Conservation (phyloP, 768 basidiomycete species). For the Phylloporus sp. region DNA sequence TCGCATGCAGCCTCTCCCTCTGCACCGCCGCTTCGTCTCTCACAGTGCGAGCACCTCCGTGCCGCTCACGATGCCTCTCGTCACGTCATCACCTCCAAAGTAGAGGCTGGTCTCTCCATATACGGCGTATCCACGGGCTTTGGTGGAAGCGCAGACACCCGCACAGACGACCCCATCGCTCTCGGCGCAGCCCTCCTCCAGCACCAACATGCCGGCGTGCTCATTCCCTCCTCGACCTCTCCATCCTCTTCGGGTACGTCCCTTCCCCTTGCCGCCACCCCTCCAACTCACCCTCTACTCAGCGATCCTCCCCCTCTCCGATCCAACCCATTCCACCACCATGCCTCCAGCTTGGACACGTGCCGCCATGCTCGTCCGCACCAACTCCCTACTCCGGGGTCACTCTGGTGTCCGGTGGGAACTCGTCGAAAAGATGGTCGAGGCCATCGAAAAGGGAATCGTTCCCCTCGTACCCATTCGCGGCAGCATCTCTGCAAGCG, state of each 20-base stretch:
- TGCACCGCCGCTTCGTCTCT: slow-evolving; percentile 21
- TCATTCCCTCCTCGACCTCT: slow-evolving; percentile 48
- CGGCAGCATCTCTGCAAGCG: slow-evolving; percentile 78
- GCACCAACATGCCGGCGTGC: slow-evolving; percentile 71
- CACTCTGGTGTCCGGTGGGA: slow-evolving; percentile 84
- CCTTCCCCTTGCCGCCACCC: background rate
- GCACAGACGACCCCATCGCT: slow-evolving; percentile 66
- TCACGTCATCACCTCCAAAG: slow-evolving; percentile 58
- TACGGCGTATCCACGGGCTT: slow-evolving; percentile 86
- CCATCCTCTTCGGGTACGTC: slow-evolving; percentile 3
- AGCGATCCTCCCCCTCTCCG: slow-evolving; percentile 56
- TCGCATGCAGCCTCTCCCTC: slow-evolving; percentile 38
- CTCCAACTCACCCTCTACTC: background rate
- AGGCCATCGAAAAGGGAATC: slow-evolving; percentile 65
- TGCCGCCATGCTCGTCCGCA: slow-evolving; percentile 79
- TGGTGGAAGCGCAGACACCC: slow-evolving; percentile 84
- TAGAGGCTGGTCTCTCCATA: slow-evolving; percentile 61
- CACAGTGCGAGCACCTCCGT: slow-evolving; percentile 29
- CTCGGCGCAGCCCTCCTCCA: slow-evolving; percentile 83
- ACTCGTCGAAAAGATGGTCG: slow-evolving; percentile 73
- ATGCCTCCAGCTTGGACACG: slow-evolving; percentile 91
- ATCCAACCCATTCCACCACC: slow-evolving; percentile 58
- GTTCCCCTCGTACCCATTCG: slow-evolving; percentile 79
- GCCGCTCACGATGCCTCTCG: slow-evolving; percentile 59
- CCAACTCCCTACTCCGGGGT: slow-evolving; percentile 85